Base-by-base conservation (phyloP, 2,329 filamentous ascomycete genomes). In the Thielaviopsis populi region DNA sequence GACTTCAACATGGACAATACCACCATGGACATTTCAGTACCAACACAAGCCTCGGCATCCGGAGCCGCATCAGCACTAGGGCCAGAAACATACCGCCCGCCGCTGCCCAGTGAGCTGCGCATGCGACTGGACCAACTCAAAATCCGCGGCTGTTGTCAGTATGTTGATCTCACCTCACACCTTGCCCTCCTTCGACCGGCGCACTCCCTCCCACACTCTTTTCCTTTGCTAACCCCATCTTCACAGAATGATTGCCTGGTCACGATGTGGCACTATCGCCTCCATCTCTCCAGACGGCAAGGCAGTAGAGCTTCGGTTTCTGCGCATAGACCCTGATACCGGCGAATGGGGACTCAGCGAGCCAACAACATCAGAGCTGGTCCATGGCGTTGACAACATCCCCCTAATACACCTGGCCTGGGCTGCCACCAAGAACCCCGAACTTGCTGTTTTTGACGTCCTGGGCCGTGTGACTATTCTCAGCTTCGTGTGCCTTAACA, bases 191-290 rank as follows among this genome's bases (percentile, higher is more conserved):
- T 19, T 46, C 8, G 33, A 33, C 53, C 50, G 40, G 27, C 62
- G 24, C 8, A 40, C 43, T 37, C 46, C 53, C 46, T 10, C n/a
- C 2, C 8, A 40, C 43, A 30, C 46, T 50, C 46, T 10, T 17
- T 2, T 17, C 30, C 13, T 46, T 53, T 22, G 19, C 64, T 69
- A 59, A 63, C 68, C 71, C 66, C 69, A 64, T 24, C 46, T 37
- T 59, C 19, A 56, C 11, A 95, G 91, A 72, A 84, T 83, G 68
- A 81, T 96, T 63, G 85, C 88, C 37, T 97, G 92, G 91, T 96
- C 92, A 11, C 91, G 86, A 69, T 82, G 84, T 66, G 92, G 92
- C 53, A 90, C 86, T 66, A 89, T 97, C 68, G 91, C 91, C 33
- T 87, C 86, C 63, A 87, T 97, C 68, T 82, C 85, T 22, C 76